A percentile compares a stretch with the other conserved stretches of the same genome.
phyloP scores from a whole-genome alignment of 768 basidiomycete species.

The Asterophora parasitica region DNA sequence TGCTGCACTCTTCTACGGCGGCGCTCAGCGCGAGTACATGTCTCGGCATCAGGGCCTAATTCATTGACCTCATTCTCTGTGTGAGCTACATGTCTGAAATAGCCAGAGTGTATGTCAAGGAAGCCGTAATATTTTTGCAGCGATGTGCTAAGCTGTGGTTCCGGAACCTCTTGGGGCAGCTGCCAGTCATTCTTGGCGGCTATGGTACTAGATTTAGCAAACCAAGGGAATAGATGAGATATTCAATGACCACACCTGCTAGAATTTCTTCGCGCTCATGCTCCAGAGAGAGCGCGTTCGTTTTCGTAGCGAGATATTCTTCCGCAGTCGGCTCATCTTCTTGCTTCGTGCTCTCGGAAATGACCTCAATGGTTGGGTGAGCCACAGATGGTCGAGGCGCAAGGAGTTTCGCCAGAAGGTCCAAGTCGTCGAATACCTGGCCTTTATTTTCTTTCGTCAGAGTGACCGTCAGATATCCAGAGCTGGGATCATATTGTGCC shows the following conservation, averaged over 20 bases:
- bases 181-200: slow-evolving; percentile 80
- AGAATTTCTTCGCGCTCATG: slow-evolving; percentile 55
- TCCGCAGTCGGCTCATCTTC: slow-evolving; percentile 18
- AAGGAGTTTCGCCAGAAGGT: slow-evolving; percentile 71
- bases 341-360: slow-evolving; percentile 24
- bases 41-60: slow-evolving; percentile 65
- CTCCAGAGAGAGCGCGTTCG: slow-evolving; percentile 45
- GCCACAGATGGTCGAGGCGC: slow-evolving; percentile 51
- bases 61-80: slow-evolving; percentile 82
- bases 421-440: slow-evolving; percentile 70
- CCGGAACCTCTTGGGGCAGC: slow-evolving; percentile 57
- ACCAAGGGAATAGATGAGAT: slow-evolving; percentile 1
- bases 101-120: slow-evolving; percentile 67
- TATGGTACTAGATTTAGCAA: slow-evolving; percentile 24
- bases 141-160: slow-evolving; percentile 35
- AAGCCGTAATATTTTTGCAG: slow-evolving; percentile 66
- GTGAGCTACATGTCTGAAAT: slow-evolving; percentile 67
- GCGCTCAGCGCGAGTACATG: slow-evolving; percentile 44
- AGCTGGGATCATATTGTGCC: slow-evolving; percentile 69
- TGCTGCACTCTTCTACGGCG: slow-evolving; percentile 47
- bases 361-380: slow-evolving; percentile 53
- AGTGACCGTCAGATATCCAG: slow-evolving; percentile 74
- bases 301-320: slow-evolving; percentile 39
- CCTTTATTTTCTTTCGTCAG: slow-evolving; percentile 65
- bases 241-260: slow-evolving; percentile 37